These are phyloP conservation scores for Leptographium galeiforme DNA, from an alignment of 2,329 filamentous ascomycete species.

Conservation along the genomic window DNA sequence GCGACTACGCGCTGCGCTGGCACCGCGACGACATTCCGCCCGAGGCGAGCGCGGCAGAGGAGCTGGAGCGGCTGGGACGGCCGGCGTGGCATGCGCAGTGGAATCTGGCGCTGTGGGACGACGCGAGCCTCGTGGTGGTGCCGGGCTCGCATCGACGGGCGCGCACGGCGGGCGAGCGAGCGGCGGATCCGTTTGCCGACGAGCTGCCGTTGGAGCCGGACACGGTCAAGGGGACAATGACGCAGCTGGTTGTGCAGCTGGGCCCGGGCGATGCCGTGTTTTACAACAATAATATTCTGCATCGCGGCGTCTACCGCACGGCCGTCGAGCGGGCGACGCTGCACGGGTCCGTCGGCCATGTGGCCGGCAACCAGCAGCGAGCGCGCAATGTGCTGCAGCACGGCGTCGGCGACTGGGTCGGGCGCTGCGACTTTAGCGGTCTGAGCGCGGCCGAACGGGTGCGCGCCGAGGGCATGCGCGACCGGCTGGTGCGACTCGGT, in stretches of 20 bases:
- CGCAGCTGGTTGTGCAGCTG: constrained; percentile 52
- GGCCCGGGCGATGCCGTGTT: constrained; percentile 69
- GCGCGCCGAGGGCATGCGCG: constrained; percentile 50
- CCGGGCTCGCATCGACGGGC: constrained; percentile 63
- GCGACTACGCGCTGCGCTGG: constrained; percentile 65
- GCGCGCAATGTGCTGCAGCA: constrained; percentile 66
- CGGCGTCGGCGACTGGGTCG: constrained; percentile 55
- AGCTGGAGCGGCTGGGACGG: constrained; percentile 43
- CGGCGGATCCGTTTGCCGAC: constrained; percentile 50
- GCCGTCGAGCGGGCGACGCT: constrained; percentile 52
- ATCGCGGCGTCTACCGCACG: constrained; percentile 52
- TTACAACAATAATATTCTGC: constrained; percentile 82
- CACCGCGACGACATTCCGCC: constrained; percentile 71
- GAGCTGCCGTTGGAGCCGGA: constrained; percentile 43
- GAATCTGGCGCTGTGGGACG: constrained; percentile 70
- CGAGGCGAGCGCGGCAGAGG: constrained; percentile 52
- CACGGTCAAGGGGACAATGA: constrained; percentile 33
- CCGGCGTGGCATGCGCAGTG: constrained; percentile 70
- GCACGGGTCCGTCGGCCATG: constrained; percentile 58
- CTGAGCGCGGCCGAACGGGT: constrained; percentile 17
- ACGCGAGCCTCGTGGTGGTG: constrained; percentile 60
- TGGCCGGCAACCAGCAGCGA: constrained; percentile 36
- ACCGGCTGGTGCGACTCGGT: constrained; percentile 48
- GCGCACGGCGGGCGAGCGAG: constrained; percentile 55
- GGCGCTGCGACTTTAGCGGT: constrained; percentile 36